Evolutionary conservation across 1,284 basidiomycete species (phyloP), one percentile per base, ranked within the genome.

Genomic region (Ustilago bromivora): DNA sequence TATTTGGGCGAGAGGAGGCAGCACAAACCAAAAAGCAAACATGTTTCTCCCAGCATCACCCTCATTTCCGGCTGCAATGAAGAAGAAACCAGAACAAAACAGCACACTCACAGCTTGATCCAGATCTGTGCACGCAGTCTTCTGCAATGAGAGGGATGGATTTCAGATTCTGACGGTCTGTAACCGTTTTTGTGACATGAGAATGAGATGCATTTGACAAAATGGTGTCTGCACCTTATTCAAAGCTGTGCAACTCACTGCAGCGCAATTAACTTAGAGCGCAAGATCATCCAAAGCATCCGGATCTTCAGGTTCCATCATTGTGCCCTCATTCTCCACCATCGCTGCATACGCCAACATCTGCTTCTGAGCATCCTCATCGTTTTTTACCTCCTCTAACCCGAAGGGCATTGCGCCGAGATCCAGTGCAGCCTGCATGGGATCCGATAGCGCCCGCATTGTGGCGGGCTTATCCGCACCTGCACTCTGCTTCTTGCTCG

Each of bases 291-390:
- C 73, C 19, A 67, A 57, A 36, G 61, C 65, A 47, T 80, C 75
- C 17, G 66, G 43, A 46, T 80, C 78, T 28, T 80, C 78, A 7
- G 78, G 74, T 66, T 80, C 78, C 66, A 77, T 69, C 66, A 80
- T 69, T 12, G 78, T 78, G 43, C 78, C 78, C 57, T 80, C 78
- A 31, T 71, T 76, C 31, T 72, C 78, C 8, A 80, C 75, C 75
- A 75, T 71, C 19, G 49, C 61, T 4, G 68, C 73, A 35, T 71
- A 80, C n/a, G 75, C 72, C 49, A 68, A 23, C 68, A 80, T 78
- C 62, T 80, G 78, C 53, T 31, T 60, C 55, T 68, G 43, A 10
- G 82, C 82, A 19, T 82, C 77, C 17, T 65, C 61, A 3, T 59
- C 72, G 13, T n/a, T 67, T 47, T 56, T 60, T 2, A 78, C 56